phyloP scores from a whole-genome alignment of 2,329 filamentous ascomycete species.

The Neonectria coccinea region DNA sequence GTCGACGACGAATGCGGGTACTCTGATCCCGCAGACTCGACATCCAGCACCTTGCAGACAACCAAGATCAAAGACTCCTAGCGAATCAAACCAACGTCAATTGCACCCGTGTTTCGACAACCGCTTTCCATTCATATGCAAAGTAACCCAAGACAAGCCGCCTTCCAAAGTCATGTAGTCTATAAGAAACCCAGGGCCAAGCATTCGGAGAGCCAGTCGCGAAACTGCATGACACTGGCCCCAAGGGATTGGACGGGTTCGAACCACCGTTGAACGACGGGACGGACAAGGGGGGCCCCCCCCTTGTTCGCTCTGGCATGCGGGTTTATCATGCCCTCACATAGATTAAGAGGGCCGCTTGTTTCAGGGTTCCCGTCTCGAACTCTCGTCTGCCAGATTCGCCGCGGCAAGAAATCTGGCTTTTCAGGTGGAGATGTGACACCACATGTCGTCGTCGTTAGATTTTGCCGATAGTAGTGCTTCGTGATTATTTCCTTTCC shows the following conservation, averaged over 20 bases:
- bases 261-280: conserved; percentile 2
- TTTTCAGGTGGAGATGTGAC: not conserved
- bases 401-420: not conserved
- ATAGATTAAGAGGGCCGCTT: conserved; percentile 21
- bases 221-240: conserved; percentile 9
- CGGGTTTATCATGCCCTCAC: conserved; percentile 10
- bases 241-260: conserved; percentile 3
- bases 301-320: conserved; percentile 11
- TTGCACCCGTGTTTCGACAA: no score
- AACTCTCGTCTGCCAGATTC: not conserved
- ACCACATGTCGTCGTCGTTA: not conserved
- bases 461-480: not conserved
- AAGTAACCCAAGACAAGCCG: not conserved
- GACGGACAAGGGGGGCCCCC: conserved; percentile 10
- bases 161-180: not conserved
- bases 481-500: not conserved
- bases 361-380: conserved; percentile 20
- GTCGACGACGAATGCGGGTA: not conserved
- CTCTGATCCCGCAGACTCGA: not conserved
- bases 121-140: not conserved
- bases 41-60: not conserved
- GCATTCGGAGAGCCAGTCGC: not conserved
- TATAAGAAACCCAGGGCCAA: not conserved
- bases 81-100: not conserved
- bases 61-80: not conserved